A percentile compares a stretch with the other conserved stretches of the same genome.
phyloP scores from a whole-genome alignment of 345 rosid species.

The Camelina hispida region DNA sequence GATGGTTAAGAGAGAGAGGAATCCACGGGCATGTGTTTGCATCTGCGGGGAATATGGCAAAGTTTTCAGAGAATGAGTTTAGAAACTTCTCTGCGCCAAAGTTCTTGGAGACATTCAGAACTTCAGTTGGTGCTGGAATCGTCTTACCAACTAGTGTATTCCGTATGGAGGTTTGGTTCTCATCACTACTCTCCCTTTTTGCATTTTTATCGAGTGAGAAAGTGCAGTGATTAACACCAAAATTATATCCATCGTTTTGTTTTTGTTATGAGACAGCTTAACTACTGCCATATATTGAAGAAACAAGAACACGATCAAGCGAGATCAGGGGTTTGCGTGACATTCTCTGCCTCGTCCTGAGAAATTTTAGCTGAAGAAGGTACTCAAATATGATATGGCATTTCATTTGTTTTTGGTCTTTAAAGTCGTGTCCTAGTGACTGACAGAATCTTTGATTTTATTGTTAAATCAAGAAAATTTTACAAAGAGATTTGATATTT shows the following conservation, averaged over 20 bases:
- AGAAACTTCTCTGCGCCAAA: conserved; percentile 56
- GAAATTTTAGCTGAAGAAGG: conserved; percentile 18
- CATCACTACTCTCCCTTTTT: conserved; percentile 4
- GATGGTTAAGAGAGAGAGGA: conserved; percentile 85
- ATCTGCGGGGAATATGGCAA: conserved; percentile 82
- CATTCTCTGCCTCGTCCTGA: conserved; percentile 59
- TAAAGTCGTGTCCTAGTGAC: background rate
- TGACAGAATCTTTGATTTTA: conserved; percentile 16
- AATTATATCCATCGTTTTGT: background rate
- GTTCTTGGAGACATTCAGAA: conserved; percentile 67
- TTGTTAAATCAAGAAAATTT: background rate
- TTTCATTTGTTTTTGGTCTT: background rate
- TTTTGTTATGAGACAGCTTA: conserved; percentile 52
- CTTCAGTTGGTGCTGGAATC: conserved; percentile 83
- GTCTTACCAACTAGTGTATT: conserved; percentile 80
- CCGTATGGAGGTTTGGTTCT: conserved; percentile 82
- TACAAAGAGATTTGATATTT: background rate
- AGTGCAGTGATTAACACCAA: conserved; percentile 6
- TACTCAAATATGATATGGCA: conserved; percentile 5
- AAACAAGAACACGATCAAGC: conserved; percentile 62
- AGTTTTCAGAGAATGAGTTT: conserved; percentile 75
- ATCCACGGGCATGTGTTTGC: conserved; percentile 88
- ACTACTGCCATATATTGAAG: conserved; percentile 72
- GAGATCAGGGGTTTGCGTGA: conserved; percentile 60
- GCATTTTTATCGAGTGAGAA: background rate